Percentiles rank a stretch among this genome's conserved stretches.
These are phyloP conservation scores for Cryptosporidium canis DNA, from an alignment of 169 alveolate genomes.

Conservation along the genomic window DNA sequence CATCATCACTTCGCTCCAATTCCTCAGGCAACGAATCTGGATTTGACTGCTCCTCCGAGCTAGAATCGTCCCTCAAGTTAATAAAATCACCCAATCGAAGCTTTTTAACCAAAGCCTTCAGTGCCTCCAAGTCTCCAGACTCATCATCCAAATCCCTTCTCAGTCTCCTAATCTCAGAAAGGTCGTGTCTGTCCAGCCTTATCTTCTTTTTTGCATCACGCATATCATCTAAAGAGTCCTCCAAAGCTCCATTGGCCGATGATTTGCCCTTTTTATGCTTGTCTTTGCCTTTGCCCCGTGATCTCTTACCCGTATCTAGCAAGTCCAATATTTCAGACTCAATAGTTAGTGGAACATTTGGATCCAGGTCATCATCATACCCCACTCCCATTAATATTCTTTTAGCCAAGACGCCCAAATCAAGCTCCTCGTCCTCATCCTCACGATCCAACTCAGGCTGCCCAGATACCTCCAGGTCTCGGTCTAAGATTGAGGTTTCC, in stretches of 20 bases:
- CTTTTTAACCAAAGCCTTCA: constrained; percentile 8
- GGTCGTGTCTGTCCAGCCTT: constrained; percentile 37
- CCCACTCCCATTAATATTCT: constrained; percentile 33
- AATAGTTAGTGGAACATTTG: constrained; percentile 9
- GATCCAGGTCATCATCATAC: constrained; percentile 60
- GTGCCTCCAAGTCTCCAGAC: constrained; percentile 53
- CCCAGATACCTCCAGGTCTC: not conserved
- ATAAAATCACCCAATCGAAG: constrained; percentile 22
- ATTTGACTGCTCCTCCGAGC: too few species aligned
- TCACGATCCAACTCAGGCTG: not conserved
- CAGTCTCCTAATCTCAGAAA: constrained; percentile 58
- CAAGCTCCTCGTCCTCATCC: constrained; percentile 10
- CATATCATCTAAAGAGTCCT: constrained; percentile 68
- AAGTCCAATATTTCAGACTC: constrained; percentile 30
- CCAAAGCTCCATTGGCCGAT: not conserved
- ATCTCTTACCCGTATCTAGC: constrained; percentile 4
- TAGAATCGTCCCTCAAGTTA: not conserved
- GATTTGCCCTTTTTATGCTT: not conserved
- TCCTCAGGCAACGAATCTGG: not conserved
- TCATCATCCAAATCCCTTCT: constrained; percentile 50
- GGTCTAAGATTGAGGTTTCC: not conserved
- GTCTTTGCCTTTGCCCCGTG: not conserved
- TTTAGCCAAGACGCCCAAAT: constrained; percentile 19
- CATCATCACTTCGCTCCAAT: not conserved
- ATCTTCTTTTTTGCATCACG: not conserved